A percentile compares a stretch with the other conserved stretches of the same genome.
phyloP scores from a whole-genome alignment of 208 protist species.

The Acanthamoeba triangularis region DNA sequence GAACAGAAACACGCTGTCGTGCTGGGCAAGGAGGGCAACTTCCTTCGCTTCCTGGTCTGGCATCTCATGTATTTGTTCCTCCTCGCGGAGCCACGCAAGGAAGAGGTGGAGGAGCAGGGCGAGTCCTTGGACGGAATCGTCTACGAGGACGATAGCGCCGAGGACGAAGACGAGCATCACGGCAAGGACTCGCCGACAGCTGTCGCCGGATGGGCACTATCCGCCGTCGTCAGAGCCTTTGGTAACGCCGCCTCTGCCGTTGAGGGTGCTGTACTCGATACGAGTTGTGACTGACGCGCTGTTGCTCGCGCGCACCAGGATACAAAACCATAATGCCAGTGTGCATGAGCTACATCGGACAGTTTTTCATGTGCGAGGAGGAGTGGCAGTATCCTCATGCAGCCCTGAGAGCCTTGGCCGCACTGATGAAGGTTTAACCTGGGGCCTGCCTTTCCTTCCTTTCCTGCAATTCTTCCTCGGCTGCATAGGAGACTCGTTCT shows the following conservation, averaged over 20 bases:
- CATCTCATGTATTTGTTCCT: constrained; percentile 39
- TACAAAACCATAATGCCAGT: background rate
- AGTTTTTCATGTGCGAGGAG: constrained; percentile 13
- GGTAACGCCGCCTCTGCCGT: background rate
- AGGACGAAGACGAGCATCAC: constrained; percentile 5
- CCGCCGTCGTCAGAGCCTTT: background rate
- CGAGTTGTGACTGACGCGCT: background rate
- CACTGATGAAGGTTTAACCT: constrained; percentile 33
- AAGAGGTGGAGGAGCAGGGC: background rate
- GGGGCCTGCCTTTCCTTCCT: background rate
- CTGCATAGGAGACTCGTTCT: background rate
- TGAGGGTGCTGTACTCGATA: background rate
- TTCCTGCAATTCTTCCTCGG: background rate
- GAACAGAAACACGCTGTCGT: background rate
- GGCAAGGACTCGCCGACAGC: constrained; percentile 9
- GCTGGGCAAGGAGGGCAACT: constrained; percentile 13
- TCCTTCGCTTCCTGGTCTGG: background rate
- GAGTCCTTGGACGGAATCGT: background rate
- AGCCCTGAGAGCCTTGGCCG: background rate
- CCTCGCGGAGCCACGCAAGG: constrained; percentile 14
- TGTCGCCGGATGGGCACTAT: background rate
- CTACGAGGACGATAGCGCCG: background rate
- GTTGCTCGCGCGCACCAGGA: background rate
- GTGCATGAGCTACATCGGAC: constrained; percentile 24
- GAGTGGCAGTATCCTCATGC: constrained; percentile 55